Evolutionary conservation across 176 grass and related monocot genomes (phyloP).

Genomic region (Oryza glaberrima): DNA sequence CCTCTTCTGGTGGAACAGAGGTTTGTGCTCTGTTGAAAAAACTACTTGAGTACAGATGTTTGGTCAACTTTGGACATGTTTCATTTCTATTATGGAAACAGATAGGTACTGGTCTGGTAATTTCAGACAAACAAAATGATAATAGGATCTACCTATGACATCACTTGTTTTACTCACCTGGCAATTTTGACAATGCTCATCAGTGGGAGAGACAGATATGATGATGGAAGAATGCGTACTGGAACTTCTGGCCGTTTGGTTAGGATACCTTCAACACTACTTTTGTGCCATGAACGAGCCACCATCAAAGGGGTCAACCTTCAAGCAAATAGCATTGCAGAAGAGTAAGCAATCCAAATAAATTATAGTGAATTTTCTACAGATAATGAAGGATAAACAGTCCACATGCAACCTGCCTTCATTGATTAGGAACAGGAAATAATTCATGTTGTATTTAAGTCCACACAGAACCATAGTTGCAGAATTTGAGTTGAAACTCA

Average conservation of each 20-base stretch:
- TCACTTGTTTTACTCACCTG: constrained; percentile 62
- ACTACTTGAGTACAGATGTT: not conserved
- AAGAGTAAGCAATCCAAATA: constrained; percentile 33
- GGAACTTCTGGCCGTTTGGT: constrained; percentile 69
- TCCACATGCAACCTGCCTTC: not conserved
- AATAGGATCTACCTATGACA: constrained; percentile 24
- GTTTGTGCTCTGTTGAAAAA: not conserved
- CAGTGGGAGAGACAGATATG: constrained; percentile 80
- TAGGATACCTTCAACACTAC: constrained; percentile 64
- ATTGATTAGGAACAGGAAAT: constrained; percentile 2
- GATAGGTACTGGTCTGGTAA: not conserved
- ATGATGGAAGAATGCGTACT: constrained; percentile 67
- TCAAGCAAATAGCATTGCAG: constrained; percentile 33
- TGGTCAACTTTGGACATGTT: constrained; percentile 17
- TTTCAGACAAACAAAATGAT: not conserved
- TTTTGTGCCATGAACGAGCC: constrained; percentile 95
- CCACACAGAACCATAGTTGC: not conserved
- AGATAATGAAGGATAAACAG: not conserved
- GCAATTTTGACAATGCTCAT: constrained; percentile 98
- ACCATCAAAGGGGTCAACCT: constrained; percentile 93
- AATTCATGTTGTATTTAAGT: not conserved
- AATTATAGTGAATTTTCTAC: constrained; percentile 8
- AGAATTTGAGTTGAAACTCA: constrained; percentile 9
- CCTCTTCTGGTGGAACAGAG: constrained; percentile 4
- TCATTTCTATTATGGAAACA: not conserved